Evolutionary conservation across 225 moss, liverwort and hornwort genomes (phyloP).

Genomic region (Rhytidiadelphus loreus): DNA sequence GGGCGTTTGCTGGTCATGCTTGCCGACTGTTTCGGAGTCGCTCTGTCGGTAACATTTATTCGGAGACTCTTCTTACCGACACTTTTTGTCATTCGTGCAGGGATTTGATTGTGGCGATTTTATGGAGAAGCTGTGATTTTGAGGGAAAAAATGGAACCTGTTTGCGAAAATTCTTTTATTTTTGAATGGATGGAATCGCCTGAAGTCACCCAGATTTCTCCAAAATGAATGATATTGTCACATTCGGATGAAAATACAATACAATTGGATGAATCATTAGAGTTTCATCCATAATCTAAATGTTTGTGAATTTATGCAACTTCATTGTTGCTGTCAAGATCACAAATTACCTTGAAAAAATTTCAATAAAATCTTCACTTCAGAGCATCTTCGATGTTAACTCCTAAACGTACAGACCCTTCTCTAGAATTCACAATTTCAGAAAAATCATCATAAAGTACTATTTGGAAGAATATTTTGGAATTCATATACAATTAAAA

Average conservation of each 20-base stretch:
- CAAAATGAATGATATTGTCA: background rate
- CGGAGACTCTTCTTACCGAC: background rate
- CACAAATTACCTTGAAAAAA: background rate
- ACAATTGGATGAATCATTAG: background rate
- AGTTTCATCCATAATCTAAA: background rate
- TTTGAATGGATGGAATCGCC: background rate
- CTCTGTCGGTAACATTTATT: background rate
- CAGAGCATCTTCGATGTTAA: background rate
- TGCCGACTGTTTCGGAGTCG: background rate
- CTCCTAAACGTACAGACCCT: fast-evolving
- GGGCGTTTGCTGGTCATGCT: background rate
- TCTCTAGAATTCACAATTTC: too few relatives aligned
- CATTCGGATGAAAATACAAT: background rate
- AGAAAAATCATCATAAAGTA: too few relatives aligned
- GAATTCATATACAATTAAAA: too few relatives aligned
- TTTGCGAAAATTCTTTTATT: too few relatives aligned
- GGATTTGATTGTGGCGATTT: background rate
- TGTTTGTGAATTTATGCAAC: background rate
- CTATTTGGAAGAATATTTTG: too few relatives aligned
- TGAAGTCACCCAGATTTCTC: background rate
- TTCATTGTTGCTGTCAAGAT: background rate
- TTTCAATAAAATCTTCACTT: background rate
- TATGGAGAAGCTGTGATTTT: background rate
- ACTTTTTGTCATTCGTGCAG: too few relatives aligned
- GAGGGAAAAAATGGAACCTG: background rate